Percentiles rank a stretch among this genome's conserved stretches.
phyloP scores from a whole-genome alignment of 1,284 basidiomycete species.

The Malassezia yamatoensis region DNA sequence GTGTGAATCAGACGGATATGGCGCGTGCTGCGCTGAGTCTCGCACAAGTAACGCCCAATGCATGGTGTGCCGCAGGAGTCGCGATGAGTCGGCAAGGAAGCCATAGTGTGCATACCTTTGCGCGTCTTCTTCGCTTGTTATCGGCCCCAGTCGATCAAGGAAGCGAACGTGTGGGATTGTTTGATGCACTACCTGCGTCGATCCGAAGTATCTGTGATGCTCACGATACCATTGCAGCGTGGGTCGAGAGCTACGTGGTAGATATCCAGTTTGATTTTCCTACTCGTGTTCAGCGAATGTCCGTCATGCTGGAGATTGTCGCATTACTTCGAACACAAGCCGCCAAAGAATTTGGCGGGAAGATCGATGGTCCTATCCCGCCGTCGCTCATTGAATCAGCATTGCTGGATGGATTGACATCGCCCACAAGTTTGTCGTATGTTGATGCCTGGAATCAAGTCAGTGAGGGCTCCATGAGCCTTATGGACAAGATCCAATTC shows the following conservation, averaged over 20 bases:
- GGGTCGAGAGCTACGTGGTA: constrained; percentile 39
- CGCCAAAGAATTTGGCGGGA: constrained; percentile 6
- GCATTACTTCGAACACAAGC: constrained; percentile 39
- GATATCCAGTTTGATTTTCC: constrained; percentile 36
- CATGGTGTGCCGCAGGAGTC: background rate
- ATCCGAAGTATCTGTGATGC: constrained; percentile 8
- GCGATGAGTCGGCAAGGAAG: background rate
- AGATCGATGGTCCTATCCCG: constrained; percentile 1
- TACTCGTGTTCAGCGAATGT: constrained; percentile 28
- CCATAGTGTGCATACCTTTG: background rate
- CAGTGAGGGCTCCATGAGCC: background rate
- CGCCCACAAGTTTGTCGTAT: constrained; percentile 33
- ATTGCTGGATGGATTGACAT: constrained; percentile 31
- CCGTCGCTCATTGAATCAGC: constrained; percentile 40
- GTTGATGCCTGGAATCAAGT: constrained; percentile 40
- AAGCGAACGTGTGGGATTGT: background rate
- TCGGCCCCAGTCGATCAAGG: background rate
- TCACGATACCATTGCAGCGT: constrained; percentile 14
- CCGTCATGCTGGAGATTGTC: constrained; percentile 37
- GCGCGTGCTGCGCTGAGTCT: background rate
- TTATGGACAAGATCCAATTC: background rate
- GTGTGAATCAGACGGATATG: constrained; percentile 1
- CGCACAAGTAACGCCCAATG: background rate
- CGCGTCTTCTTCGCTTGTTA: constrained; percentile 5
- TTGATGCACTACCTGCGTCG: constrained; percentile 5